Percentiles rank a stretch among this genome's conserved stretches.
Conservation (phyloP, 208 protist genomes). For the Strigomonas culicis region DNA sequence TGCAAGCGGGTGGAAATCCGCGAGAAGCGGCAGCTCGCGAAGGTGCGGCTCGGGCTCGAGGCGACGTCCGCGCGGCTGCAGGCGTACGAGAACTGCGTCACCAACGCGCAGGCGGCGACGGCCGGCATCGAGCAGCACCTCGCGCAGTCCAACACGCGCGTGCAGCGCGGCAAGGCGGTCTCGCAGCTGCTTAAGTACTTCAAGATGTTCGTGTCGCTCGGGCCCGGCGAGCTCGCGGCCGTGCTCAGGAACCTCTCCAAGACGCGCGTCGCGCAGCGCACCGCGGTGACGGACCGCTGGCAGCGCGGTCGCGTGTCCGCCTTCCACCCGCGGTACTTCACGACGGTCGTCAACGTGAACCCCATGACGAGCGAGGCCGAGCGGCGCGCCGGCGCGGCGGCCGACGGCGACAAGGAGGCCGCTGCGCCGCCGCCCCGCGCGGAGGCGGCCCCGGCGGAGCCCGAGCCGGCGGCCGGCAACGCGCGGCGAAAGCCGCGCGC, state of each 20-base stretch:
- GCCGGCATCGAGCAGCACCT: constrained; percentile 87
- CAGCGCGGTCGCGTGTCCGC: constrained; percentile 44
- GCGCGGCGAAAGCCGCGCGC: not conserved
- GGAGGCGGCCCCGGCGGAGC: constrained; percentile 1
- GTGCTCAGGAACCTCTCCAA: constrained; percentile 60
- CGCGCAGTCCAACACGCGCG: constrained; percentile 72
- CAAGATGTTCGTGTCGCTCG: constrained; percentile 58
- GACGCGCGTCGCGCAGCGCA: constrained; percentile 50
- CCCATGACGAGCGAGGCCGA: constrained; percentile 12
- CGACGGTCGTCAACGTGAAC: constrained; percentile 16
- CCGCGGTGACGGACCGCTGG: constrained; percentile 59
- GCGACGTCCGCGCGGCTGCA: constrained; percentile 65
- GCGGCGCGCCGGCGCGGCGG: not conserved
- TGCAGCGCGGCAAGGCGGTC: constrained; percentile 68
- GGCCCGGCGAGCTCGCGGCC: constrained; percentile 29
- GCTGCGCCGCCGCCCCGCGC: constrained; percentile 3
- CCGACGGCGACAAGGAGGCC: not conserved
- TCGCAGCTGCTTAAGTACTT: constrained; percentile 75
- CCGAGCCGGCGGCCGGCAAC: not conserved
- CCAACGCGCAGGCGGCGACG: constrained; percentile 78
- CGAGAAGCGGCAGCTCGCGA: constrained; percentile 67
- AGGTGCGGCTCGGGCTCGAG: constrained; percentile 77
- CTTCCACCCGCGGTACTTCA: constrained; percentile 64
- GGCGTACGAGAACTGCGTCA: constrained; percentile 76
- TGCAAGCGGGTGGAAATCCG: constrained; percentile 68